These are phyloP conservation scores for Aspergillus sp. DNA, from an alignment of 2,329 filamentous ascomycete species.

Conservation along the genomic window DNA sequence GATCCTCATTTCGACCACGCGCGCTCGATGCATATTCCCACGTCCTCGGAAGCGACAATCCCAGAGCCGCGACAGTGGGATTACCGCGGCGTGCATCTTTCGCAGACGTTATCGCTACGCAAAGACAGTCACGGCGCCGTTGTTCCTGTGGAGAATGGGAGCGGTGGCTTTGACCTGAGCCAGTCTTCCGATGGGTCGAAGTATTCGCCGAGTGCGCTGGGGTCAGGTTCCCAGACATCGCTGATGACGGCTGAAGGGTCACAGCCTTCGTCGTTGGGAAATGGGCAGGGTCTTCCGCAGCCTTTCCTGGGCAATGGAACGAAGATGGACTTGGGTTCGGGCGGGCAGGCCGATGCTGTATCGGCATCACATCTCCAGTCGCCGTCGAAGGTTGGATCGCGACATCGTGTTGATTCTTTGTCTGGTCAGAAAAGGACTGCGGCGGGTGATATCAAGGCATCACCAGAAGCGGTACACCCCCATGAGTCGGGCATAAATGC, in stretches of 20 bases:
- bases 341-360: conserved; percentile 7
- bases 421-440: conserved; percentile 63
- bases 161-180: conserved; percentile 2
- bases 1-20: neutral
- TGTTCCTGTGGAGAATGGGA: conserved; percentile 7
- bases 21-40: conserved; percentile 1
- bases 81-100: conserved; percentile 11
- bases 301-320: neutral
- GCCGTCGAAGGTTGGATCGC: conserved; percentile 8
- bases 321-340: conserved; percentile 1
- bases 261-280: neutral
- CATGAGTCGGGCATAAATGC: conserved; percentile 25
- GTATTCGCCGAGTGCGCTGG: conserved; percentile 1
- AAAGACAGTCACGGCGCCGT: conserved; percentile 10
- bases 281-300: too few relatives aligned
- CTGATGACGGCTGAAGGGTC: neutral
- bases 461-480: conserved; percentile 9
- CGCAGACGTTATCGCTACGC: conserved; percentile 12
- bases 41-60: conserved; percentile 6
- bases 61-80: conserved; percentile 8
- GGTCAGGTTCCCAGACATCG: neutral
- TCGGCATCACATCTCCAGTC: conserved; percentile 7
- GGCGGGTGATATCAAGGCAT: conserved; percentile 60
- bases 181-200: conserved; percentile 9
- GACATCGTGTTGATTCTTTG: neutral